Evolutionary conservation across 1,284 basidiomycete genomes (phyloP), one percentile per base, ranked within the genome.

Genomic region (Vanrija sp.): DNA sequence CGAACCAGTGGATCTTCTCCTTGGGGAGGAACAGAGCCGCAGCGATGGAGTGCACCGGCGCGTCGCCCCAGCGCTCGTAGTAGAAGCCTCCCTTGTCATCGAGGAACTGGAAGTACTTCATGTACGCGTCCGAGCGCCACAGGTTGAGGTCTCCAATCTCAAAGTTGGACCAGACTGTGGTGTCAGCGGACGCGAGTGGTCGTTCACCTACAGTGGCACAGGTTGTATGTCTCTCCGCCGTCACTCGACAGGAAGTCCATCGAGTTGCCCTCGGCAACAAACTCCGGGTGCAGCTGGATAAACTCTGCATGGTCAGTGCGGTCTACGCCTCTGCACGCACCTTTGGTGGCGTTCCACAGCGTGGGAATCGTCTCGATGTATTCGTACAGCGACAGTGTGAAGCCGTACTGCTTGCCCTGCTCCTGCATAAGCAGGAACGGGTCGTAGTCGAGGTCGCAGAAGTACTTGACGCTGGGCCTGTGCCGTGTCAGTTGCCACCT

Each of bases 361-460:
- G 87, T 86, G 4, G 83, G 81, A 59, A 93, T 85, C 15, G 90
- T 93, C 47, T 82, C 81, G 49, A 83, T 80, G 78, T 85, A 89
- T 66, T 93, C 90, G 58, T 83, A 81, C 48, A 91, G 76, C 2
- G 88, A 83, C 38, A 94, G 81, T 0, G 86, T 89, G 70, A 88
- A 93, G 14, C 86, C 84, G 58, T 89, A 88, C 6, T 84, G 74
- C 70, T 90, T 90, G 52, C 86, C 79, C 57, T 84, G 79, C 49
- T 87, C 82, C 76, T 91, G 80, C 91, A 96, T 94, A 62, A 89
- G 76, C 47, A 91, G 74, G 81, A 95, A 94, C 6, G 92, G 92
- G 64, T 92, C 89, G 62, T 86, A 86, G 47, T 81, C 78, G 42
- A 89, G 55, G 62, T 89, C 85, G 65, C 89, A 92, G 69, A 83